A percentile compares a stretch with the other conserved stretches of the same genome.
Conservation (phyloP, 371 early-diverging fungal genomes). For the Mucor irregularis region DNA sequence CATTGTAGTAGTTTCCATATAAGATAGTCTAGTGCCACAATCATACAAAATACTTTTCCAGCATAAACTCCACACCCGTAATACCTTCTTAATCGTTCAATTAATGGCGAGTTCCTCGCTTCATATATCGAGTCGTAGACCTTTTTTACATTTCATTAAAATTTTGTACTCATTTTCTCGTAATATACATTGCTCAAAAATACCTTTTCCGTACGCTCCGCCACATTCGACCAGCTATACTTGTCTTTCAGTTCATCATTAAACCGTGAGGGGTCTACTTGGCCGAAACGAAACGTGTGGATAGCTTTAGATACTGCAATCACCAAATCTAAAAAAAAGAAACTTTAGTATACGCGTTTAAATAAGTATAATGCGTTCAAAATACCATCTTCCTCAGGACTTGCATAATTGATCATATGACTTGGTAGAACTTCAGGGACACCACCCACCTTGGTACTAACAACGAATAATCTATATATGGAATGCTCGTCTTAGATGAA, state of each 20-base stretch:
- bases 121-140: constrained; percentile 76
- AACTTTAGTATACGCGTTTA: background rate
- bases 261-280: constrained; percentile 71
- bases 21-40: constrained; percentile 86
- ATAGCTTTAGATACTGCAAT: constrained; percentile 76
- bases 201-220: constrained; percentile 82
- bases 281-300: constrained; percentile 63
- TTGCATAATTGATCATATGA: constrained; percentile 94
- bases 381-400: constrained; percentile 89
- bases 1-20: constrained; percentile 82
- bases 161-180: too few relatives aligned
- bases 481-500: background rate
- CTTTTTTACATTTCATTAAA: too few relatives aligned
- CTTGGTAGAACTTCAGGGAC: constrained; percentile 97
- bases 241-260: constrained; percentile 87
- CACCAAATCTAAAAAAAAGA: constrained; percentile 62
- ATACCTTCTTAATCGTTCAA: constrained; percentile 84
- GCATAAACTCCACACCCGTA: constrained; percentile 91
- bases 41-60: constrained; percentile 89
- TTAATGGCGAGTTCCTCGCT: constrained; percentile 68
- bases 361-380: background rate
- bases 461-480: constrained; percentile 85
- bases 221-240: constrained; percentile 97
- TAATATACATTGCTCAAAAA: too few relatives aligned
- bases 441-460: constrained; percentile 98